Evolutionary conservation across 768 basidiomycete genomes (phyloP), one percentile per base, ranked within the genome.

Genomic region (Suillus luteus): DNA sequence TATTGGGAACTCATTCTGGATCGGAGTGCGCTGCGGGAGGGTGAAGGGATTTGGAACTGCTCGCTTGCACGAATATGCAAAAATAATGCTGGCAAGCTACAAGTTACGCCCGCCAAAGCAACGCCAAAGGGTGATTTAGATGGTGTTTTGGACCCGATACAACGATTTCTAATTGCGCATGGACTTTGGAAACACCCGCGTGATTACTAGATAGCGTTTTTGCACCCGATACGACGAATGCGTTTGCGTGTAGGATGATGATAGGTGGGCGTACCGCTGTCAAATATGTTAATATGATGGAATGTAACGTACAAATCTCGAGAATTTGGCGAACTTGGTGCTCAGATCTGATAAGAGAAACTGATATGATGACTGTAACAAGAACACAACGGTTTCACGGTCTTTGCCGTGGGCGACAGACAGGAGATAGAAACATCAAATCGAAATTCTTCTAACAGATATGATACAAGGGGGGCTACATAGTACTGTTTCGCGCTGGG

Each of bases 381-480:
- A 38, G 61, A 35, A 55, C 27, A 31, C 14, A 2, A 9, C 12
- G 8, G 11, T 55, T 33, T 59, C 57, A 40, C 55, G 62, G 37
- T 17, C 6, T 12, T 60, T 60, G 57, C 62, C 62, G 62, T 44
- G 60, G 48, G 33, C 12, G 35, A 44, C 19, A 61, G 33, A 61
- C 19, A 38, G 33, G 62, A 62, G 62, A 61, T 58, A 58, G 57
- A 58, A 58, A 58, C 24, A 27, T 41, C 40, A 27, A 40, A 58
- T 58, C 17, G 55, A 58, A 31, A 40, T 58, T 58, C 57, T 31
- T 58, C 57, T 58, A 58, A n/a, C 33, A 54, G 31, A 64, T 24
- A 63, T 69, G 63, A 73, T 74, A 74, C 73, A 74, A 10, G 44
- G 61, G 40, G 66, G 69, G 73, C 75, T 76, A 74, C 73, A 74